Percentiles rank a stretch among this genome's conserved stretches.
Conservation (phyloP, 192 early-diverging fungal genomes). For the Cladochytrium replicatum region DNA sequence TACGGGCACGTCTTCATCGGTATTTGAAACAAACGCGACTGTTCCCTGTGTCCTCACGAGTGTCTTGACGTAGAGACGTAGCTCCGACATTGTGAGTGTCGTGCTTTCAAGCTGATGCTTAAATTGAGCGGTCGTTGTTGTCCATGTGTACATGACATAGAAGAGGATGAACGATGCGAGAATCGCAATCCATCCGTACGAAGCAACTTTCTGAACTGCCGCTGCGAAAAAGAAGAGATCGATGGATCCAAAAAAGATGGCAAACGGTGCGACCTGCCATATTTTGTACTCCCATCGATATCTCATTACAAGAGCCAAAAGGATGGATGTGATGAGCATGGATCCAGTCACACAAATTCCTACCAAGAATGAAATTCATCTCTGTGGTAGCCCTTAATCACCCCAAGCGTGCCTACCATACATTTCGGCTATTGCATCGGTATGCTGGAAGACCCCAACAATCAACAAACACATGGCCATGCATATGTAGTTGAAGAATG, state of each 20-base stretch:
- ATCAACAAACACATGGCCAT: conserved; percentile 29
- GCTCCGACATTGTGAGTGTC: conserved; percentile 22
- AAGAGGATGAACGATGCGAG: conserved; percentile 17
- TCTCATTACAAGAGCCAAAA: conserved; percentile 26
- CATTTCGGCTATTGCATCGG: conserved; percentile 27
- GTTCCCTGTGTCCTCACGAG: conserved; percentile 26
- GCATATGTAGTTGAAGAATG: conserved; percentile 34
- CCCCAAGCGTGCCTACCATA: conserved; percentile 27
- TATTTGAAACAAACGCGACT: conserved; percentile 31
- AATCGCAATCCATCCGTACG: conserved; percentile 24
- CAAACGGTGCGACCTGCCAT: conserved; percentile 18
- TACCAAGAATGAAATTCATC: neutral
- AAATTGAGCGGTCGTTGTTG: conserved; percentile 21
- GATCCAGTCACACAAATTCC: conserved; percentile 26
- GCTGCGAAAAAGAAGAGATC: conserved; percentile 23
- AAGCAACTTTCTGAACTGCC: conserved; percentile 18
- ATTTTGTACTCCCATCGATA: conserved; percentile 18
- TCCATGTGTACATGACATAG: conserved; percentile 30
- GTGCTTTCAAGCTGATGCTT: conserved; percentile 14
- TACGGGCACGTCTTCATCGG: conserved; percentile 35
- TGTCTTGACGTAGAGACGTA: conserved; percentile 21
- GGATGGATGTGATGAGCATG: conserved; percentile 23
- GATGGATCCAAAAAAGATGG: conserved; percentile 10
- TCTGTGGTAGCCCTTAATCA: neutral
- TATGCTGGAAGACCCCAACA: conserved; percentile 22